These are phyloP conservation scores for Chenopodium album DNA, from an alignment of 148 eudicot species.

Conservation along the genomic window DNA sequence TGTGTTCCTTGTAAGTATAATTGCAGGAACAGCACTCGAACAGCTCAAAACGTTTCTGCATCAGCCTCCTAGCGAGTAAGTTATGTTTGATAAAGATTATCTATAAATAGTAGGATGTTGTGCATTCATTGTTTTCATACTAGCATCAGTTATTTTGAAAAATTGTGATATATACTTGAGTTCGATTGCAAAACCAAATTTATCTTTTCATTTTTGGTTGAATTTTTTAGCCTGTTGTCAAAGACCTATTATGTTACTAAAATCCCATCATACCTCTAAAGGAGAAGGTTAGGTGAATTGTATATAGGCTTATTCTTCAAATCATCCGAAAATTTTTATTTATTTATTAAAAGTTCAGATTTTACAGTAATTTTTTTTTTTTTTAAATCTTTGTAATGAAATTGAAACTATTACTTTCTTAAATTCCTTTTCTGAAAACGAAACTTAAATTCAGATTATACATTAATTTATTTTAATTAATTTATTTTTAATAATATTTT, in stretches of 20 bases:
- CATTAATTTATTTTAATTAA: too few relatives aligned
- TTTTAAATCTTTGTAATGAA: too few relatives aligned
- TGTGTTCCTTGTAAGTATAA: slow-evolving; percentile 61
- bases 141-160: not conserved
- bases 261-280: not conserved
- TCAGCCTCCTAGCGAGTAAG: slow-evolving; percentile 60
- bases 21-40: slow-evolving; percentile 57
- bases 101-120: not conserved
- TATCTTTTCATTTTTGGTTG: not conserved
- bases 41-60: slow-evolving; percentile 49
- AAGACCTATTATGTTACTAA: not conserved
- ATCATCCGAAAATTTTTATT: too few relatives aligned
- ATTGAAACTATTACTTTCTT: too few relatives aligned
- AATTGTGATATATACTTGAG: too few relatives aligned
- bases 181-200: not conserved
- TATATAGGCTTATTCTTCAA: too few relatives aligned
- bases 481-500: too few relatives aligned
- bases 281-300: too few relatives aligned
- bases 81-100: not conserved
- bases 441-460: too few relatives aligned
- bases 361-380: too few relatives aligned
- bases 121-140: not conserved
- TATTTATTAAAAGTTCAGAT: too few relatives aligned
- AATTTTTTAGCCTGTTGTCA: not conserved
- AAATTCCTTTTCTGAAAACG: too few relatives aligned